These are phyloP conservation scores for Aspergillus floridensis DNA, from an alignment of 2,329 filamentous ascomycete species.

Conservation along the genomic window DNA sequence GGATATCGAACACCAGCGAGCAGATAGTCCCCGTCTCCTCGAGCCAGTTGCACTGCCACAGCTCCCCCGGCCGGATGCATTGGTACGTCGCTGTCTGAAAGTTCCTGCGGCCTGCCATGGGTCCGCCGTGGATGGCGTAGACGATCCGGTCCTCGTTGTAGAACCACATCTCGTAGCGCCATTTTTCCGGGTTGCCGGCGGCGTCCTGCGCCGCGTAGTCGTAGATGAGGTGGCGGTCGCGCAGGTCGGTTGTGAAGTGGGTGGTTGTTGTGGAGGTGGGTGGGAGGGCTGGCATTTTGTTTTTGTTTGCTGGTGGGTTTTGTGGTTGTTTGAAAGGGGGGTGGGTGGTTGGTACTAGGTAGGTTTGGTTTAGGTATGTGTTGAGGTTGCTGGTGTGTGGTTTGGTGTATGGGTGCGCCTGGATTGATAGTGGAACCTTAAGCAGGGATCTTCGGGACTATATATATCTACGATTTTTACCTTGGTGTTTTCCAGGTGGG, in stretches of 20 bases:
- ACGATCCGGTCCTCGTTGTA: conserved; percentile 55
- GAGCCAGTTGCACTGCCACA: conserved; percentile 62
- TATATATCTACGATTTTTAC: too few relatives aligned
- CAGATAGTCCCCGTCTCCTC: conserved; percentile 60
- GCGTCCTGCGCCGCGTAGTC: conserved; percentile 53
- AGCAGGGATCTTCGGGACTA: too few relatives aligned
- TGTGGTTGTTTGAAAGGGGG: not conserved
- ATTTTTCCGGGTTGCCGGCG: conserved; percentile 54
- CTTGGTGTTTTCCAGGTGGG: too few relatives aligned
- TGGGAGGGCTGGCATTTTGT: conserved; percentile 36
- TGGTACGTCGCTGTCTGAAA: conserved; percentile 57
- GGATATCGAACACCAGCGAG: conserved; percentile 57
- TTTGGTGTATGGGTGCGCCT: too few relatives aligned
- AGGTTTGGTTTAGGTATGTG: too few relatives aligned
- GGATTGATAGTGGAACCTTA: too few relatives aligned
- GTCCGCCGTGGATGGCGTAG: conserved; percentile 60
- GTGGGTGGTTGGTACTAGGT: too few relatives aligned
- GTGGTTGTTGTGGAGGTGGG: conserved; percentile 26
- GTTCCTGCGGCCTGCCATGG: conserved; percentile 56
- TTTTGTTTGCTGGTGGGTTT: not conserved
- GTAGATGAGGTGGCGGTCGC: conserved; percentile 56
- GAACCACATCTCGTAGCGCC: conserved; percentile 63
- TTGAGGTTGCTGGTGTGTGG: too few relatives aligned
- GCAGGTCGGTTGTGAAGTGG: conserved; percentile 52
- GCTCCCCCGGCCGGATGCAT: conserved; percentile 56